phyloP scores from a whole-genome alignment of 2,329 filamentous ascomycete genomes.

The Coniochaeta sp. region DNA sequence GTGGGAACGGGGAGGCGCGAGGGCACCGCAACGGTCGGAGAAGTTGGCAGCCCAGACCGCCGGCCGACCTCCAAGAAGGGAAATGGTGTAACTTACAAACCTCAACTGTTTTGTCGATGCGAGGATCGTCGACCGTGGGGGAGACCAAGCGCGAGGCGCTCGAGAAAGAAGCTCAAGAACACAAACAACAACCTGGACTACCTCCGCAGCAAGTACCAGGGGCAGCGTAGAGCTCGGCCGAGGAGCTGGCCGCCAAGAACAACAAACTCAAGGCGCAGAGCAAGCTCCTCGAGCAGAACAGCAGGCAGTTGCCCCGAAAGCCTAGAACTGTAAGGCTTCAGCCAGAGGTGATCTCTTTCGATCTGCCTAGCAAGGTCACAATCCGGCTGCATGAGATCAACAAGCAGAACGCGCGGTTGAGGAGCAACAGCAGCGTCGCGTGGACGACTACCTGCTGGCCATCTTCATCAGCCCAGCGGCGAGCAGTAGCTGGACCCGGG shows the following conservation, averaged over 20 bases:
- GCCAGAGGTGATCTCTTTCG: too few species aligned
- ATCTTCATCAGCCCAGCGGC: constrained; percentile 39
- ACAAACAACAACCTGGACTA: constrained; percentile 47
- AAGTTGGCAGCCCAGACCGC: constrained; percentile 11
- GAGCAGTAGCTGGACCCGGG: constrained; percentile 35
- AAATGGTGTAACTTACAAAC: too few species aligned
- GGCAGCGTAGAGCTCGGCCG: constrained; percentile 38
- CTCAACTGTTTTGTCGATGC: too few species aligned
- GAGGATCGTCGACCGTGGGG: too few species aligned
- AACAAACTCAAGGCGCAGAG: constrained; percentile 33
- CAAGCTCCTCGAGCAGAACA: constrained; percentile 31
- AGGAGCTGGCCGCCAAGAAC: constrained; percentile 38
- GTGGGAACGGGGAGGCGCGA: too few species aligned
- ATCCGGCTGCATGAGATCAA: constrained; percentile 40
- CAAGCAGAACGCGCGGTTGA: constrained; percentile 23
- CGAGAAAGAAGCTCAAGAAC: constrained; percentile 27
- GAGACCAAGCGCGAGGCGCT: constrained; percentile 26
- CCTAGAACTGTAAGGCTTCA: too few species aligned
- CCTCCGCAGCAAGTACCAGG: constrained; percentile 51
- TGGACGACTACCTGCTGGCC: constrained; percentile 32
- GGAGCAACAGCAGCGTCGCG: constrained; percentile 23
- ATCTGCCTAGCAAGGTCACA: constrained; percentile 39
- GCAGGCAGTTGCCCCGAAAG: too few species aligned
- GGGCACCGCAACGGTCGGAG: too few species aligned
- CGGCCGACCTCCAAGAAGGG: constrained; percentile 21